Evolutionary conservation across 1,139 yeast species (phyloP), one percentile per base, ranked within the genome.

Genomic region (Keqinozyma sinolaborantium): DNA sequence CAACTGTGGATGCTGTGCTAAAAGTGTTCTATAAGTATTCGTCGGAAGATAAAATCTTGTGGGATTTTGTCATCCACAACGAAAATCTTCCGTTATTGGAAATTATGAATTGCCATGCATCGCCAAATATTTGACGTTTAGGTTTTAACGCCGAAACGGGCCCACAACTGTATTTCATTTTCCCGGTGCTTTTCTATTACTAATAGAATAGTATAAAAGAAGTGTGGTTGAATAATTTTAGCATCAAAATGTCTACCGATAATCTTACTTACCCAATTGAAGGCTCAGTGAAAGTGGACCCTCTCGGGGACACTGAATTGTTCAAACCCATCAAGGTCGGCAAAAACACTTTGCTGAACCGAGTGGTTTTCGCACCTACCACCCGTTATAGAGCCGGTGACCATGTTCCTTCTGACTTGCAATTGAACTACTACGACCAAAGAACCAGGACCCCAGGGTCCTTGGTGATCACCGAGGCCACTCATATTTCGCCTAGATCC

Each of bases 361-460:
- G 79, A 36, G 44, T 77, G 9, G 75, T 58, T 2, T 50, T 61
- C 45, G 70, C 80, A 6, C 83, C 84, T 12, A 59, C 75, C 35
- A 75, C 83, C 10, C 60, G 80, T 53, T 53, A 53, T 45, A 63
- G 79, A 48, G 18, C 32, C 16, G 68, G 73, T 14, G 45, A 56
- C 4, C 58, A 57, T 34, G 58, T 64, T 16, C 77, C 82, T 9
- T 64, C 70, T 2, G 73, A 75, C 32, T 51, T 71, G 19, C 61
- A 65, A 41, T 51, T 55, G 8, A 58, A 67, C 35, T 77, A 79
- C 51, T 82, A 82, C 46, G 58, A 48, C 3, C 73, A 73, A 42
- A 62, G 87, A 40, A 64, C 83, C 4, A 46, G 56, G 31, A 50
- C 57, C 34, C 73, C 79, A 14, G 86, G 86, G 4, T 61, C 81